Conservation (phyloP, 2,329 filamentous ascomycete species). For the Aplosporella prunicola region DNA sequence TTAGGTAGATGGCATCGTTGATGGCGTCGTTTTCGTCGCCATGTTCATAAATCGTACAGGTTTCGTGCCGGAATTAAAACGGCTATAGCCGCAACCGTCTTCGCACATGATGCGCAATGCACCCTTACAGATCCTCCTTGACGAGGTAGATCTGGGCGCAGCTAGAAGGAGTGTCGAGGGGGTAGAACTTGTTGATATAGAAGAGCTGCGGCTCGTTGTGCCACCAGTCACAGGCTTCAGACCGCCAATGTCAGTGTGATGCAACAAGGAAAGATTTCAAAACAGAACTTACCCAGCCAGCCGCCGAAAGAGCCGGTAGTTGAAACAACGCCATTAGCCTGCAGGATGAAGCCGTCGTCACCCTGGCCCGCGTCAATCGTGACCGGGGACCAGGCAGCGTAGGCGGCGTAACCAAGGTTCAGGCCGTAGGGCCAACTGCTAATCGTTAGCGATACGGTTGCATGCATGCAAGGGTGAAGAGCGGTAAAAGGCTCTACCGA, state of each 20-base stretch:
- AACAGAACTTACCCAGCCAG: slow-evolving; percentile 11
- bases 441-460: background rate
- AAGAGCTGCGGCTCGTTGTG: slow-evolving; percentile 12
- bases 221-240: slow-evolving; percentile 13
- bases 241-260: background rate
- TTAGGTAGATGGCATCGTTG: too few species aligned
- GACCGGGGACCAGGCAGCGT: slow-evolving; percentile 10
- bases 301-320: slow-evolving; percentile 9
- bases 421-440: slow-evolving; percentile 9
- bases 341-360: slow-evolving; percentile 8
- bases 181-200: slow-evolving; percentile 5
- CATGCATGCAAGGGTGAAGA: background rate
- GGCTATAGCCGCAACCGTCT: too few species aligned
- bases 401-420: slow-evolving; percentile 6
- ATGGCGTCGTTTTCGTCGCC: too few species aligned
- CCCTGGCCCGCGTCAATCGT: slow-evolving; percentile 10
- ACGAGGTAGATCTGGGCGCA: slow-evolving; percentile 12
- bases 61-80: too few species aligned
- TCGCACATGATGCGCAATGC: too few species aligned
- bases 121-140: slow-evolving; percentile 6
- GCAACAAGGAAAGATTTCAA: background rate
- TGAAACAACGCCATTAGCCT: slow-evolving; percentile 1
- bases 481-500: too few species aligned
- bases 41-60: too few species aligned
- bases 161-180: slow-evolving; percentile 4